Conservation (phyloP, 345 rosid species). For the Excoecaria cochinchinensis region DNA sequence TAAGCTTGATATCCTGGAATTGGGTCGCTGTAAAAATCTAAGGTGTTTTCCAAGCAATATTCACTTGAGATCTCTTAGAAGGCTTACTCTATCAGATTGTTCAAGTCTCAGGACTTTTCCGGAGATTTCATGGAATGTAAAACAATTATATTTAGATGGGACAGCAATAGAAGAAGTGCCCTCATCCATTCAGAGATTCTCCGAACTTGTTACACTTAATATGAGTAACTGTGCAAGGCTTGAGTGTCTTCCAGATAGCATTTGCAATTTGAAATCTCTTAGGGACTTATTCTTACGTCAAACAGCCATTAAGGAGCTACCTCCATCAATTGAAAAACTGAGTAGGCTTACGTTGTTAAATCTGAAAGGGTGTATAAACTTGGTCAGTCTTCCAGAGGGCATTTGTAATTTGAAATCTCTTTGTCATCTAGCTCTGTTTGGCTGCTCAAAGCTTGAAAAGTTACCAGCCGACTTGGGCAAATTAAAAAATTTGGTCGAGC, state of each 20-base stretch:
- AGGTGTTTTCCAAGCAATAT: neutral
- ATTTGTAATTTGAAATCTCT: conserved; percentile 1
- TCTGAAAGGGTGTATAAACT: neutral
- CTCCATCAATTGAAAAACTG: neutral
- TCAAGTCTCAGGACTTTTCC: neutral
- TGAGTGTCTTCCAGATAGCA: neutral
- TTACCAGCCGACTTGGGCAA: conserved; percentile 5
- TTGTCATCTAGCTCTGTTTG: neutral
- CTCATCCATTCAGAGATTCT: neutral
- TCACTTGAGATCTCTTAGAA: conserved; percentile 2
- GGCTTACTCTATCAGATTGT: neutral
- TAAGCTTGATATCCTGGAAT: neutral
- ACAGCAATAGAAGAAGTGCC: conserved; percentile 9
- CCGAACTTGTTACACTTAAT: neutral
- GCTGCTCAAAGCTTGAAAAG: conserved; percentile 5
- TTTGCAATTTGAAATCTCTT: neutral
- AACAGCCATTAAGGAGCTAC: conserved; percentile 4
- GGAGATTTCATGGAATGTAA: neutral
- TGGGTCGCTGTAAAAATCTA: neutral
- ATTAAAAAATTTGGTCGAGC: neutral
- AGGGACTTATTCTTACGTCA: neutral
- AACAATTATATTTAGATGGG: neutral
- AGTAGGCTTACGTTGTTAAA: neutral
- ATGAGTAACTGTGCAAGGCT: neutral
- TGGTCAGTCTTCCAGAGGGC: neutral